Base-by-base conservation (phyloP, 2,329 filamentous ascomycete genomes). In the Xylaria polymorpha region DNA sequence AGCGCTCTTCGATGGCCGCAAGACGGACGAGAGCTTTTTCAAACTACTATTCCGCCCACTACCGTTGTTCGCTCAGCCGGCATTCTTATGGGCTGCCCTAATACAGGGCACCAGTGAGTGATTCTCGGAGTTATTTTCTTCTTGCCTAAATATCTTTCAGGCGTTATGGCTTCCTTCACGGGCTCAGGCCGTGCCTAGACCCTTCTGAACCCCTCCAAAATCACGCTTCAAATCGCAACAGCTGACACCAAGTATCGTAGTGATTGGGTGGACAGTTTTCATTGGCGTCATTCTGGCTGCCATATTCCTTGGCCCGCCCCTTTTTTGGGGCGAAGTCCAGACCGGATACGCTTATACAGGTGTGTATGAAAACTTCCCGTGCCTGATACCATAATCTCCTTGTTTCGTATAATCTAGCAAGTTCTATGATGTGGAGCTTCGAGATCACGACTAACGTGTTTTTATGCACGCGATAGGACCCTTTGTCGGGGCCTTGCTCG, bases 211-310 rank as follows among this genome's bases (percentile, higher is more conserved):
- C 7, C 6, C 15, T 12, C 46, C 7, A 37, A 55, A 20, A 55
- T 29, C 32, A 55, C 25, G 22, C 25, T 32, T 10, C 3, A 7
- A 32, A 32, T 18, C 29, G 15, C 48, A 18, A 3, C 15, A 51
- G 12, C 32, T 56, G 32, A 56, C 18, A 22, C 29, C 7, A 1
- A 39, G 12, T 22, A 39, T 20, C 15, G 9, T 3, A 56, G 51
- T 97, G 77, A 97, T 98, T 76, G 95, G 94, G 72, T 98, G 95
- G 94, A 97, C 94, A 0, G 93, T 98, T 18, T 93, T 98, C 77
- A 95, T 97, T 72, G 92, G 93, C 66, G 91, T 96, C 69, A 89
- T 96, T 73, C 83, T 97, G 55, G 92, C 91, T n/a, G 88, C 91
- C 68, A 90, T 97, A 73, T 95, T 96, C 82, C 86, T 97, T 56